phyloP scores from a whole-genome alignment of 371 early-diverging fungal species.

The Circinella minor region DNA sequence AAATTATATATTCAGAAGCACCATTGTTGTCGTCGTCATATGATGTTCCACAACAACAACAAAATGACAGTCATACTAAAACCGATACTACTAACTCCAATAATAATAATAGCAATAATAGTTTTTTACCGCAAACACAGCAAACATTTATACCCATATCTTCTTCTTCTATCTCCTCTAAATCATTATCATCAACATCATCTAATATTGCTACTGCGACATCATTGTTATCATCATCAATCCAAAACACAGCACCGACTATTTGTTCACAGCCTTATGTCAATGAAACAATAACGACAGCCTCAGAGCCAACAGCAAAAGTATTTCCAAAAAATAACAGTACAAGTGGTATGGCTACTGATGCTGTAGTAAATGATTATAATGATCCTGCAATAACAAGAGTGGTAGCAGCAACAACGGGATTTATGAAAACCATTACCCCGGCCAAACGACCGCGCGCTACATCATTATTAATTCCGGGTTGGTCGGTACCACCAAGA shows the following conservation, averaged over 20 bases:
- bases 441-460: slow-evolving; percentile 6
- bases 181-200: no score
- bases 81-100: not conserved
- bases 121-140: no score
- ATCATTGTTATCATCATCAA: not conserved
- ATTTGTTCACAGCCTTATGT: no score
- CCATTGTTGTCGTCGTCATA: slow-evolving; percentile 10
- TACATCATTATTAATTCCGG: slow-evolving; percentile 18
- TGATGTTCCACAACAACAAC: slow-evolving; percentile 5
- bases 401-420: not conserved
- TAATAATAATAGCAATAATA: not conserved
- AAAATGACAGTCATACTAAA: not conserved
- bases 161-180: no score
- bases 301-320: not conserved
- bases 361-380: no score
- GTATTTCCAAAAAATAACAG: not conserved
- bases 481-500: slow-evolving; percentile 69
- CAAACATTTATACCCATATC: no score
- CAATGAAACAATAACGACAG: not conserved
- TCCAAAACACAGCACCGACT: no score
- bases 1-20: slow-evolving; percentile 10
- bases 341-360: not conserved
- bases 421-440: not conserved
- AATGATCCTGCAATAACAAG: no score
- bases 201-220: no score